Percentiles rank a stretch among this genome's conserved stretches.
These are phyloP conservation scores for Fusarium coffeatum DNA, from an alignment of 2,329 filamentous ascomycete species.

Conservation along the genomic window DNA sequence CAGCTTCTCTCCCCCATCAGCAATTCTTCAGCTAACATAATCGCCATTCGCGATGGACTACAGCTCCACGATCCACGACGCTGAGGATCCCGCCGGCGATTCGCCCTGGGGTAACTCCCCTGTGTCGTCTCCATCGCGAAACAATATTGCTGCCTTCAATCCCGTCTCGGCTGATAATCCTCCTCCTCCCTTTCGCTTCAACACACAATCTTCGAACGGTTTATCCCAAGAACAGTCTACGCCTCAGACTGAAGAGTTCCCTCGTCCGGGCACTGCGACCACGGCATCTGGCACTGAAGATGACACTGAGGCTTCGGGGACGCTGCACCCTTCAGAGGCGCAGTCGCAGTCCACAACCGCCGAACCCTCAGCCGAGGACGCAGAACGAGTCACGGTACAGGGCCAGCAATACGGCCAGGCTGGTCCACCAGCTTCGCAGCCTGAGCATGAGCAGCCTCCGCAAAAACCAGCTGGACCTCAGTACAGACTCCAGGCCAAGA, in stretches of 20 bases:
- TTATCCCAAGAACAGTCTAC: slow-evolving; percentile 52
- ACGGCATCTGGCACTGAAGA: slow-evolving; percentile 59
- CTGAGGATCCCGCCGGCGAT: slow-evolving; percentile 63
- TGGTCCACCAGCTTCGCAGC: slow-evolving; percentile 35
- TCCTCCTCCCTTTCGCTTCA: slow-evolving; percentile 59
- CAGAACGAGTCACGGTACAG: slow-evolving; percentile 31
- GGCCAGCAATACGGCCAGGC: slow-evolving; percentile 47
- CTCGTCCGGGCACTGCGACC: slow-evolving; percentile 60
- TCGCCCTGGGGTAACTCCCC: slow-evolving; percentile 70
- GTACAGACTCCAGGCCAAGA: slow-evolving; percentile 92
- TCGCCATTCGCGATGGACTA: slow-evolving; percentile 64
- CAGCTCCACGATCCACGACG: slow-evolving; percentile 65
- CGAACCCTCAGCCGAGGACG: slow-evolving; percentile 26
- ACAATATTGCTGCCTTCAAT: slow-evolving; percentile 58
- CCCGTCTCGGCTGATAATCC: slow-evolving; percentile 52
- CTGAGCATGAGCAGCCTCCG: slow-evolving; percentile 59
- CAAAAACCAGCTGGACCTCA: slow-evolving; percentile 72
- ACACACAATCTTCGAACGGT: slow-evolving; percentile 58
- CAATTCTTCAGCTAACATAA: slow-evolving; percentile 17
- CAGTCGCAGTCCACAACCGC: slow-evolving; percentile 36
- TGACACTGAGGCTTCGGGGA: slow-evolving; percentile 52
- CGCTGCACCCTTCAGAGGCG: slow-evolving; percentile 34
- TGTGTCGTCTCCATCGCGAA: slow-evolving; percentile 61
- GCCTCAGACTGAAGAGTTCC: slow-evolving; percentile 55
- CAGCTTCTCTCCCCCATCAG: slow-evolving; percentile 33